Evolutionary conservation across 768 basidiomycete species (phyloP).

Genomic region (Suillus bovinus): DNA sequence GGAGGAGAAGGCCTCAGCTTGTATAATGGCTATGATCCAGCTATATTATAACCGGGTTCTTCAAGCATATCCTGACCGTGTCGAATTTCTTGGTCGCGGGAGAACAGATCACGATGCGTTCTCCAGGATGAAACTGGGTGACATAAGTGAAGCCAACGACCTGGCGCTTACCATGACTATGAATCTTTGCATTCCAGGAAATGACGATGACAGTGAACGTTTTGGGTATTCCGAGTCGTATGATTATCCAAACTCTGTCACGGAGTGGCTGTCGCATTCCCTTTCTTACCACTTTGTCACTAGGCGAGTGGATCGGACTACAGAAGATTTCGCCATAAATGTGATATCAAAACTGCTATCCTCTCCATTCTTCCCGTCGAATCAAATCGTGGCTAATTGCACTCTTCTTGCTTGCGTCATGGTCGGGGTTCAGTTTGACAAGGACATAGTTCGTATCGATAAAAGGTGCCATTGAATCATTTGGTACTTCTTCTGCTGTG

Average conservation of each 20-base stretch:
- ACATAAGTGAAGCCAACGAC: neutral
- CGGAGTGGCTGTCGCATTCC: neutral
- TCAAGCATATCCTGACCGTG: neutral
- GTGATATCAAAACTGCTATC: neutral
- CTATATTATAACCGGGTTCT: neutral
- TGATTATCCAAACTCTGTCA: neutral
- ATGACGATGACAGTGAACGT: neutral
- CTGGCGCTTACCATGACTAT: neutral
- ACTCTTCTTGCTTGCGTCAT: neutral
- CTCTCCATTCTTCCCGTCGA: neutral
- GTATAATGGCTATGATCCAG: neutral
- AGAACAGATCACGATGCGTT: neutral
- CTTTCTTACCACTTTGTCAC: neutral
- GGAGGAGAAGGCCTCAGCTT: neutral
- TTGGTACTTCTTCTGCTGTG: neutral
- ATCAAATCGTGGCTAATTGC: neutral
- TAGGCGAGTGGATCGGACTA: neutral
- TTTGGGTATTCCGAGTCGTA: neutral
- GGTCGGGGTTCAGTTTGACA: neutral
- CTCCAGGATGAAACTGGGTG: accelerated
- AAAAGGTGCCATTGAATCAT: neutral
- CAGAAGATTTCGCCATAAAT: neutral
- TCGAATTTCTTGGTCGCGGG: neutral
- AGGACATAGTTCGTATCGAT: neutral
- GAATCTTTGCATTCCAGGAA: neutral